A percentile compares a stretch with the other conserved stretches of the same genome.
Evolutionary conservation across 177 flowering plant genomes (phyloP).

Genomic region (Vitis hybrid): DNA sequence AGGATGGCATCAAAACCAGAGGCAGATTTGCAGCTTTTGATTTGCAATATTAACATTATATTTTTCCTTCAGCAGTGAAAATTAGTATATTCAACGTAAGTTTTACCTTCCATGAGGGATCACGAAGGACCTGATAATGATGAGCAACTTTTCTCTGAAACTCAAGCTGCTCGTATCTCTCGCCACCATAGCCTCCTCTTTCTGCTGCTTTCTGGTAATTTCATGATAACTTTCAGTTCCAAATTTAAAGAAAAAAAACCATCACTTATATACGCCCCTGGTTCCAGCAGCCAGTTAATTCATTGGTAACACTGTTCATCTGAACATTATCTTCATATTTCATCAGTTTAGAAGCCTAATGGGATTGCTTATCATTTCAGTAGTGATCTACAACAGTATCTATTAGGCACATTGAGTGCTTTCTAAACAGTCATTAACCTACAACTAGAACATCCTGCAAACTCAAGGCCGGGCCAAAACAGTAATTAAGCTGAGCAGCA

Average conservation of each 20-base stretch:
- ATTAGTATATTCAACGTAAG: not conserved
- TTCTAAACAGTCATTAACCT: too few species aligned
- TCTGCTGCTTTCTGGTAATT: constrained; percentile 75
- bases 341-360: not conserved
- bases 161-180: constrained; percentile 84
- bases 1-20: not conserved
- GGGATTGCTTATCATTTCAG: not conserved
- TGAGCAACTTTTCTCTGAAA: constrained; percentile 71
- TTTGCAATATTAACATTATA: not conserved
- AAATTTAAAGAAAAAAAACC: not conserved
- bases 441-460: too few species aligned
- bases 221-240: constrained; percentile 2
- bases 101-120: constrained; percentile 80
- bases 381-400: too few species aligned
- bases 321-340: not conserved
- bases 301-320: not conserved
- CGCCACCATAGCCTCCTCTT: constrained; percentile 88
- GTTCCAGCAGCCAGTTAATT: not conserved
- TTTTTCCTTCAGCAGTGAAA: not conserved
- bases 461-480: too few species aligned
- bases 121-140: constrained; percentile 52
- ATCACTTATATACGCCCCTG: not conserved
- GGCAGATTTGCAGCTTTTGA: not conserved
- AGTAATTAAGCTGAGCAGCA: too few species aligned
- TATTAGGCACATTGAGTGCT: too few species aligned